Evolutionary conservation across 805 yeast species (phyloP), one percentile per base, ranked within the genome.

Genomic region (Hemisphaericaspora nanyangensis): DNA sequence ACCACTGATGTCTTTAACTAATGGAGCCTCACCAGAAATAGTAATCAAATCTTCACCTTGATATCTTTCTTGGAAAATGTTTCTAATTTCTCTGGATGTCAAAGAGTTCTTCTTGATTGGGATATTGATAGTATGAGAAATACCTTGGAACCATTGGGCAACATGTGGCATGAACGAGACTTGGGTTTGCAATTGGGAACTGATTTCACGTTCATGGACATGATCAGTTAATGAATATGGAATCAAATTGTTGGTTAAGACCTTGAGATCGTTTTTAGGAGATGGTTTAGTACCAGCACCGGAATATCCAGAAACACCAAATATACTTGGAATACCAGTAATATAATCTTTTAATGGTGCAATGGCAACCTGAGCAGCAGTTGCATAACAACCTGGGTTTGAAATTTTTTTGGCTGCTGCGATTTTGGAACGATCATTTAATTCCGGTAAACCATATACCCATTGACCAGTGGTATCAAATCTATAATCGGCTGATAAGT

Each of bases 261-360:
- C 72, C 42, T 79, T 72, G 35, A 84, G 68, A 60, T 93, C 97
- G 59, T 93, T 93, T 70, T 90, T 89, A 45, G 95, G 95, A 11
- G 96, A 86, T 42, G 99, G 99, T 68, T 95, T 93, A 28, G 99
- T 90, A 49, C 99, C 99, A 8, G 99, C 99, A 43, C 99, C 99
- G 10, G 99, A 93, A 62, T 91, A 93, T 35, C 99, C 99, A 35
- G 96, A 87, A 25, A 93, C 93, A 57, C 99, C 99, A 59, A 93
- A 93, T 10, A 91, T 74, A 3, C 88, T 70, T 37, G 99, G 98
- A 20, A 74, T 70, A 26, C 93, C 93, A 11, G 69, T 65, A 29
- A 80, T 70, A 54, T 77, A 77, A 35, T 80, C 78, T n/a, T 75
- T 64, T 52, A 93, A 70, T 26, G 99, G 99, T 34, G 91, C 81